A percentile compares a stretch with the other conserved stretches of the same genome.
These are phyloP conservation scores for Neurospora sp. DNA, from an alignment of 495 filamentous ascomycete species.

Conservation along the genomic window DNA sequence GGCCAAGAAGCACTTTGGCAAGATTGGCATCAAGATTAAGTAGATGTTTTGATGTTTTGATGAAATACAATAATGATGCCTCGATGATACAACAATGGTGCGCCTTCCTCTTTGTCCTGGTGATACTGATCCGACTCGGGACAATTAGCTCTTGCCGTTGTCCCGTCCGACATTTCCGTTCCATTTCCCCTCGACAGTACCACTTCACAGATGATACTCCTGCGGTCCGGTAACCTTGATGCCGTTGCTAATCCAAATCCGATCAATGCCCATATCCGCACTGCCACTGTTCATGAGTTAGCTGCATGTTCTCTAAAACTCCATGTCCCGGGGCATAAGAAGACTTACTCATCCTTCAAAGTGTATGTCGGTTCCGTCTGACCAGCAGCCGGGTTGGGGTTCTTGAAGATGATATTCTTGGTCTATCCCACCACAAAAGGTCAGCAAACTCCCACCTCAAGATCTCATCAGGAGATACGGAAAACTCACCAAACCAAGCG, in stretches of 20 bases:
- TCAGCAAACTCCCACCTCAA: background rate
- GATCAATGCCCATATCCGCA: constrained; percentile 42
- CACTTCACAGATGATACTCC: constrained; percentile 28
- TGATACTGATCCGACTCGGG: background rate
- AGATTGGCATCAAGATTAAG: constrained; percentile 57
- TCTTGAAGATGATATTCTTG: constrained; percentile 40
- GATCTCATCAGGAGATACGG: background rate
- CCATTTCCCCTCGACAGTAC: background rate
- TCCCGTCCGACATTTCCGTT: background rate
- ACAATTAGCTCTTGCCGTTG: background rate
- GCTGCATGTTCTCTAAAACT: background rate
- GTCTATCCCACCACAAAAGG: constrained; percentile 19
- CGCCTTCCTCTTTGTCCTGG: background rate
- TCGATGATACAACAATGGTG: background rate
- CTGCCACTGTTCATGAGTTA: constrained; percentile 26
- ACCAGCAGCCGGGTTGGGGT: constrained; percentile 34
- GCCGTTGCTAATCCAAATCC: constrained; percentile 34
- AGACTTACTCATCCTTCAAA: constrained; percentile 36
- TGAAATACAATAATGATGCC: background rate
- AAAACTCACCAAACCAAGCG: constrained; percentile 40
- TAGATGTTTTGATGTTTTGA: constrained; percentile 13
- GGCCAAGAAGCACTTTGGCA: constrained; percentile 69
- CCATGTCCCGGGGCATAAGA: background rate
- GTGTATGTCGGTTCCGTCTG: constrained; percentile 36
- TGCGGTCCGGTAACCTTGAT: constrained; percentile 19